Conservation (phyloP, 1,284 basidiomycete genomes). For the Thecaphora frezii region DNA sequence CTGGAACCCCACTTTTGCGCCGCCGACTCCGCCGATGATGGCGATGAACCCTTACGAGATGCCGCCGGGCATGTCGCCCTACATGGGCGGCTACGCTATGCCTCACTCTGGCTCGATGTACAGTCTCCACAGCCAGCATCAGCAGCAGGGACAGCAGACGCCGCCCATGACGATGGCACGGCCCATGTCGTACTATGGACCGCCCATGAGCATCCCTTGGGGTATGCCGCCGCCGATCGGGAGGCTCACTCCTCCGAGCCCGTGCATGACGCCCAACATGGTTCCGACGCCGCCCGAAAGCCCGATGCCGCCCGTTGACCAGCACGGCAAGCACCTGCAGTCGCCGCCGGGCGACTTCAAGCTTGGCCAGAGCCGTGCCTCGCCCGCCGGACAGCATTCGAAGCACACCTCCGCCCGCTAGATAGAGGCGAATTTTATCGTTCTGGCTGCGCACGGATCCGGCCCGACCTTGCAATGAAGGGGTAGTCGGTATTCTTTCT, state of each 20-base stretch:
- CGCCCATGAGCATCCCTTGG: neutral
- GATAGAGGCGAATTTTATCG: neutral
- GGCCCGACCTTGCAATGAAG: too few relatives aligned
- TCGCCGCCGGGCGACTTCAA: neutral
- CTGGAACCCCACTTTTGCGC: constrained; percentile 8
- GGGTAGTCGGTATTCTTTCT: too few relatives aligned
- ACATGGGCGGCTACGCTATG: constrained; percentile 1
- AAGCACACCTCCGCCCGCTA: neutral
- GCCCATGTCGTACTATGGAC: neutral
- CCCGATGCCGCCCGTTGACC: constrained; percentile 4
- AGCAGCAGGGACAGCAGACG: neutral
- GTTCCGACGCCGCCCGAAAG: constrained; percentile 31
- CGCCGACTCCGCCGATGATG: constrained; percentile 10
- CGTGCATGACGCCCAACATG: constrained; percentile 12
- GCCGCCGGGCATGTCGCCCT: constrained; percentile 2
- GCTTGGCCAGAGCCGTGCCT: neutral
- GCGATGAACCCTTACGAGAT: constrained; percentile 6
- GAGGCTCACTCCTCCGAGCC: constrained; percentile 15
- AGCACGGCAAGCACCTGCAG: neutral
- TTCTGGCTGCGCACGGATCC: too few relatives aligned
- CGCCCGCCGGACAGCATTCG: neutral
- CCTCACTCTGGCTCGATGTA: neutral
- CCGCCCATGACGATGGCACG: neutral
- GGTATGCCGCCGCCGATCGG: neutral
- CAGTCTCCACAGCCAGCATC: neutral